These are phyloP conservation scores for Venturia asperata DNA, from an alignment of 2,329 filamentous ascomycete species.

Conservation along the genomic window DNA sequence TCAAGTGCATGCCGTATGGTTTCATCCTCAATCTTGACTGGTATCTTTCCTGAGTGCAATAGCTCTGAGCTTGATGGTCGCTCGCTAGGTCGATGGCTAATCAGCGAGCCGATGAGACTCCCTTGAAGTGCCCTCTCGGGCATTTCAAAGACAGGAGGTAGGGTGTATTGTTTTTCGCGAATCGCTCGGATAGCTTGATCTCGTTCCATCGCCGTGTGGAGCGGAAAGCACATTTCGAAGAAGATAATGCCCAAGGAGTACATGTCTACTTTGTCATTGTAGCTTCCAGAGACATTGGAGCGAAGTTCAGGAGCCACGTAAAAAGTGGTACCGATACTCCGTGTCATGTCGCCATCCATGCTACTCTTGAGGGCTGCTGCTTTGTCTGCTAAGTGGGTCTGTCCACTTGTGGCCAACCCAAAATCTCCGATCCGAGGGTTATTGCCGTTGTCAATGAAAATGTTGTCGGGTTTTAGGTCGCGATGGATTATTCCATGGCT, in stretches of 20 bases:
- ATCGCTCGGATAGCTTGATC: conserved; percentile 61
- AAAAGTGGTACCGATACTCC: conserved; percentile 67
- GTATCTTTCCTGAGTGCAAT: conserved; percentile 76
- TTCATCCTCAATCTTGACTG: conserved; percentile 87
- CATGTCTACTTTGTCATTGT: conserved; percentile 97
- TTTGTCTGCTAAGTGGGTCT: conserved; percentile 57
- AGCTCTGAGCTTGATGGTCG: conserved; percentile 78
- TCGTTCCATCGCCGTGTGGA: conserved; percentile 57
- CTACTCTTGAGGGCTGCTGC: conserved; percentile 30
- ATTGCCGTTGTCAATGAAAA: conserved; percentile 86
- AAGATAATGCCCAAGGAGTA: conserved; percentile 96
- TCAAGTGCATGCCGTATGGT: conserved; percentile 77
- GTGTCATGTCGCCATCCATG: conserved; percentile 55
- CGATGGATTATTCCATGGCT: conserved; percentile 87
- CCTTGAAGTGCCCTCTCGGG: conserved; percentile 63
- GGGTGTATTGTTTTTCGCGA: conserved; percentile 56
- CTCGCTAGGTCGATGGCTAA: conserved; percentile 75
- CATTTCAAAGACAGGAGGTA: conserved; percentile 67
- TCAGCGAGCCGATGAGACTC: conserved; percentile 69
- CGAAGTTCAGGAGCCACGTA: conserved; percentile 92
- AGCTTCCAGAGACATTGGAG: conserved; percentile 65
- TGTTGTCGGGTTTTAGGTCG: conserved; percentile 93
- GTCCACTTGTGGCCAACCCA: conserved; percentile 83
- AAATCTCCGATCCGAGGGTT: conserved; percentile 97
- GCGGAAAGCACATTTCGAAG: conserved; percentile 82